These are phyloP conservation scores for Spergularia bocconei DNA, from an alignment of 148 eudicot species.

Conservation along the genomic window DNA sequence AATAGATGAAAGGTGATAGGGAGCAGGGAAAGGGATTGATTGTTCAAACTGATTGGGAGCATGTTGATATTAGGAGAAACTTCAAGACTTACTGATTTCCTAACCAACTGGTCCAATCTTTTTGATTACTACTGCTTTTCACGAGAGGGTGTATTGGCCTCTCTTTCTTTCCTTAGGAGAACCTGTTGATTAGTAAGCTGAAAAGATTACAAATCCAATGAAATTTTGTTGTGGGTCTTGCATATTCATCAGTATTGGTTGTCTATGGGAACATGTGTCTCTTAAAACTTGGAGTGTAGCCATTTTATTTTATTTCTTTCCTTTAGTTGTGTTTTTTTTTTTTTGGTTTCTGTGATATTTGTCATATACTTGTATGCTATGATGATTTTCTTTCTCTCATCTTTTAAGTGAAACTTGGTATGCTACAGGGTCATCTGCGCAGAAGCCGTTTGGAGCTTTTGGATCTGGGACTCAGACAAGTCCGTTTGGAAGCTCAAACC, in stretches of 20 bases:
- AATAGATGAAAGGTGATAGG: neutral
- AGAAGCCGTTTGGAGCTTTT: slow-evolving; percentile 89
- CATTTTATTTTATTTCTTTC: neutral
- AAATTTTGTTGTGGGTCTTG: neutral
- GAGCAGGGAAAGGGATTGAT: too few relatives aligned
- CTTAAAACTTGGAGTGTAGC: neutral
- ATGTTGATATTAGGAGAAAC: too few relatives aligned
- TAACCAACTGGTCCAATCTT: too few relatives aligned
- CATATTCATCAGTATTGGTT: neutral
- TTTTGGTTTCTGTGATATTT: neutral
- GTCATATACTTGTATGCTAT: neutral
- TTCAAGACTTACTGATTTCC: too few relatives aligned
- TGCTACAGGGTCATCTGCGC: slow-evolving; percentile 59
- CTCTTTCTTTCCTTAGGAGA: neutral
- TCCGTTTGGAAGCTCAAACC: slow-evolving; percentile 86
- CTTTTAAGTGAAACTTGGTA: neutral
- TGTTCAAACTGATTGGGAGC: too few relatives aligned
- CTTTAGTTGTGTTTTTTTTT: neutral
- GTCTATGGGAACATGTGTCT: neutral
- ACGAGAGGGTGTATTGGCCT: neutral
- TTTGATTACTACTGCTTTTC: too few relatives aligned
- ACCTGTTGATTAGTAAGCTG: neutral
- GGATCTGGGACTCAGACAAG: slow-evolving; percentile 65
- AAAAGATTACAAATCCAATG: neutral
- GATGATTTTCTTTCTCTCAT: neutral